phyloP scores from a whole-genome alignment of 305 asterid species.

The Withania somnifera region DNA sequence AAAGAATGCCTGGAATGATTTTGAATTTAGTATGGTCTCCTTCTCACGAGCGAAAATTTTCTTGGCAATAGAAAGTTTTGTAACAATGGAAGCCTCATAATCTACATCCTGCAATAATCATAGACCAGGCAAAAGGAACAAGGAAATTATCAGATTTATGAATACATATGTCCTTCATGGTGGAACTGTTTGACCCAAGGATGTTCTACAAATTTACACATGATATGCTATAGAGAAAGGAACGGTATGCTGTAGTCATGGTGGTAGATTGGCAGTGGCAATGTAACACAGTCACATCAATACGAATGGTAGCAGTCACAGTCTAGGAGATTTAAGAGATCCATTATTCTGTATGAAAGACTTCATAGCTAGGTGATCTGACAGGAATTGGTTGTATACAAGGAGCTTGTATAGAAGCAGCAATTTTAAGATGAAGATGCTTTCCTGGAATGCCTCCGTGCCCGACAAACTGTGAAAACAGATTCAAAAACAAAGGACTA shows the following conservation, averaged over 20 bases:
- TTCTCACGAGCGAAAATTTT: conserved; percentile 67
- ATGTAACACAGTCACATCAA: not conserved
- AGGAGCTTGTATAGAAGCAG: not conserved
- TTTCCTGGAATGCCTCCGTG: not conserved
- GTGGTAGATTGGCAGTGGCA: not conserved
- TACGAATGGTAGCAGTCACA: not conserved
- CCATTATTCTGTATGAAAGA: not conserved
- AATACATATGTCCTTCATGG: not conserved
- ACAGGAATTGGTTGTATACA: not conserved
- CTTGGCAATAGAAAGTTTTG: conserved; percentile 80
- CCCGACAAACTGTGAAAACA: not conserved
- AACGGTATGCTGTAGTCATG: not conserved
- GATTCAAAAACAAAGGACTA: conserved; percentile 9
- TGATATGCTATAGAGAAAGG: not conserved
- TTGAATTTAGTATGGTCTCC: conserved; percentile 50
- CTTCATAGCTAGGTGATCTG: not conserved
- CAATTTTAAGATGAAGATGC: not conserved
- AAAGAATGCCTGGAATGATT: conserved; percentile 55
- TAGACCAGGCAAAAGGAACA: not conserved
- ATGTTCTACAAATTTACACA: not conserved
- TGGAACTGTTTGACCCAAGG: not conserved
- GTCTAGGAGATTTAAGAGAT: not conserved
- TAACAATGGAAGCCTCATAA: conserved; percentile 81
- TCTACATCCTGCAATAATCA: conserved; percentile 58
- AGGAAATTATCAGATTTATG: not conserved